Conservation (phyloP, 73 alveolate genomes). For the Paramecium sonneborni region DNA sequence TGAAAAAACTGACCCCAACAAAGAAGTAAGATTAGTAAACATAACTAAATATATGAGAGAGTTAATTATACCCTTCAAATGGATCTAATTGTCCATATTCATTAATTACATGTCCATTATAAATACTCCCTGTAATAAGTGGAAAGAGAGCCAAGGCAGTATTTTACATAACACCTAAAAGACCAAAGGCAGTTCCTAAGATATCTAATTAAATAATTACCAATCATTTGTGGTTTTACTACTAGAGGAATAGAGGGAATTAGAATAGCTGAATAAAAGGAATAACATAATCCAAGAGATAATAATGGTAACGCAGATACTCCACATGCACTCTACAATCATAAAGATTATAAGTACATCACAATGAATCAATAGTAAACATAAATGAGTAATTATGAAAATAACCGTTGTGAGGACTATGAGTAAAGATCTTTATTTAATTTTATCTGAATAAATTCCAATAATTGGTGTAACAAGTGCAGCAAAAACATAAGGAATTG, state of each 20-base stretch:
- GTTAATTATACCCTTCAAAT: background rate
- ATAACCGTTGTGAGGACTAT: conserved; percentile 4
- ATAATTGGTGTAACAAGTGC: conserved; percentile 45
- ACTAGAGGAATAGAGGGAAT: conserved; percentile 46
- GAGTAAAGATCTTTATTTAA: background rate
- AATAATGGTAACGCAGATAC: background rate
- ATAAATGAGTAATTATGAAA: conserved; percentile 25
- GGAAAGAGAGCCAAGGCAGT: conserved; percentile 54
- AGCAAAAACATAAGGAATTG: conserved; percentile 25
- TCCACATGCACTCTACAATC: conserved; percentile 28
- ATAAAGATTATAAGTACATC: background rate
- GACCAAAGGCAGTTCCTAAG: conserved; percentile 45
- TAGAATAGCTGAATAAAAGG: conserved; percentile 16
- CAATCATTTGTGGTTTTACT: conserved; percentile 15
- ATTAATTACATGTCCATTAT: background rate
- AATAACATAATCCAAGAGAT: conserved; percentile 31
- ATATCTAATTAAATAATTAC: background rate
- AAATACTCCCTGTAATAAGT: conserved; percentile 14
- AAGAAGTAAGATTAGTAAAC: conserved; percentile 23
- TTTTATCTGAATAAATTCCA: background rate
- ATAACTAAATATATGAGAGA: background rate
- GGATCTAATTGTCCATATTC: conserved; percentile 25
- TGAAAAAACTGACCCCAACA: conserved; percentile 36
- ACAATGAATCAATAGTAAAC: background rate
- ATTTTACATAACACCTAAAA: conserved; percentile 31